Base-by-base conservation (phyloP, 441 rosid genomes). In the Populus hybrid region DNA sequence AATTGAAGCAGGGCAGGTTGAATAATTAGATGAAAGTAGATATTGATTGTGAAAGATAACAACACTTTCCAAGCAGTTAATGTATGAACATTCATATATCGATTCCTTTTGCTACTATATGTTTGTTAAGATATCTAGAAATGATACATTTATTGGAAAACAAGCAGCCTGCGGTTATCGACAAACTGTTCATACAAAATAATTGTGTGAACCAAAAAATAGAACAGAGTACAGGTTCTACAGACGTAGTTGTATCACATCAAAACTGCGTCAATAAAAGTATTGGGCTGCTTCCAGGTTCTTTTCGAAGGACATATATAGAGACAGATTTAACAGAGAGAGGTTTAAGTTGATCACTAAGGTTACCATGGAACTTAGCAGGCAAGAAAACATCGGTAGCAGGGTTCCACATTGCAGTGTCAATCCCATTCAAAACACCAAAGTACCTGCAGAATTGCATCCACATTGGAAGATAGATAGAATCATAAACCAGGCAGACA, bases 361-460 rank as follows among this genome's bases (percentile, higher is more conserved):
- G n/a, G 16, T 84, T 81, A 89, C 92, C 89, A 76, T 77, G 68
- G 78, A 83, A 89, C 23, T 83, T 86, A 67, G 88, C 87, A 64
- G 90, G 92, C 80, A 89, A 81, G 83, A 81, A 89, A 77, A 77
- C 78, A 79, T 87, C 90, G 3, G 82, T 82, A 68, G 84, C 86
- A 74, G 92, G 92, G 82, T 89, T 81, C 90, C 92, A 87, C 63
- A 87, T 82, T 68, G 77, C 76, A 26, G 86, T 73, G 78, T 89
- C 92, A 77, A 89, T 87, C 31, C 92, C 92, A 31, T 89, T 89
- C 53, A 89, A 78, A 68, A 87, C 69, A 45, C 92, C 90, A 67
- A 86, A 81, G 81, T 89, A 89, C 89, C 92, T 89, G 76, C 29
- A 79, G 9, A 80, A 79, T 71, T 53, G 24, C 35, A 72, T 2